A percentile compares a stretch with the other conserved stretches of the same genome.
Evolutionary conservation across 345 rosid species (phyloP).

Genomic region (Ricinus communis): DNA sequence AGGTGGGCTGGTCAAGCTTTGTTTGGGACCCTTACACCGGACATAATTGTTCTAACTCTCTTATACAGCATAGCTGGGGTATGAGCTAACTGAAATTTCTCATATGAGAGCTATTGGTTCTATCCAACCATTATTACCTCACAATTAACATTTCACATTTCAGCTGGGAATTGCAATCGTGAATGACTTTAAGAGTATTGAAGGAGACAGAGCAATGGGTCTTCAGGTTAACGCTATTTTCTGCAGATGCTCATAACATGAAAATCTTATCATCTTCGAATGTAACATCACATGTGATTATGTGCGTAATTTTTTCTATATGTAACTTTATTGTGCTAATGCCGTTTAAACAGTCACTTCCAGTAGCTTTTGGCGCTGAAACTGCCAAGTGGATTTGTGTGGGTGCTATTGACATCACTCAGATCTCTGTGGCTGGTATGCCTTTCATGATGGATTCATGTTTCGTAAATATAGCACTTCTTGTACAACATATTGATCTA

Average conservation of each 20-base stretch:
- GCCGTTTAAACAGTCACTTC: conserved; percentile 68
- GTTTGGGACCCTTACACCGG: conserved; percentile 94
- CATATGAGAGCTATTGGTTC: neutral
- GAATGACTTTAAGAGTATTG: conserved; percentile 95
- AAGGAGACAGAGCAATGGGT: conserved; percentile 95
- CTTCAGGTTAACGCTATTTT: conserved; percentile 56
- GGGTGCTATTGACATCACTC: conserved; percentile 95
- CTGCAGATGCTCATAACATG: neutral
- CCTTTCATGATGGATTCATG: neutral
- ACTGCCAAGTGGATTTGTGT: conserved; percentile 99
- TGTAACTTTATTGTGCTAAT: conserved; percentile 10
- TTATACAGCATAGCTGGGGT: conserved; percentile 98
- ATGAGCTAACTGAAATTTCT: conserved; percentile 9
- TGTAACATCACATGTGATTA: neutral
- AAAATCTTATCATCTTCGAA: conserved; percentile 14
- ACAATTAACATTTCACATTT: conserved; percentile 19
- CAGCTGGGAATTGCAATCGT: conserved; percentile 96
- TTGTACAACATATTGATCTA: neutral
- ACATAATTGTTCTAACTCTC: conserved; percentile 86
- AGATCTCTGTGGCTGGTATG: conserved; percentile 88
- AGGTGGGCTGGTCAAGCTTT: conserved; percentile 99
- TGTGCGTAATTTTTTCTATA: neutral
- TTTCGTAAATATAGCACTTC: neutral
- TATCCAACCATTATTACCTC: conserved; percentile 4
- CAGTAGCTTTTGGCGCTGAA: conserved; percentile 97